Conservation (phyloP, 2,329 filamentous ascomycete genomes). For the Colletotrichum sp. region DNA sequence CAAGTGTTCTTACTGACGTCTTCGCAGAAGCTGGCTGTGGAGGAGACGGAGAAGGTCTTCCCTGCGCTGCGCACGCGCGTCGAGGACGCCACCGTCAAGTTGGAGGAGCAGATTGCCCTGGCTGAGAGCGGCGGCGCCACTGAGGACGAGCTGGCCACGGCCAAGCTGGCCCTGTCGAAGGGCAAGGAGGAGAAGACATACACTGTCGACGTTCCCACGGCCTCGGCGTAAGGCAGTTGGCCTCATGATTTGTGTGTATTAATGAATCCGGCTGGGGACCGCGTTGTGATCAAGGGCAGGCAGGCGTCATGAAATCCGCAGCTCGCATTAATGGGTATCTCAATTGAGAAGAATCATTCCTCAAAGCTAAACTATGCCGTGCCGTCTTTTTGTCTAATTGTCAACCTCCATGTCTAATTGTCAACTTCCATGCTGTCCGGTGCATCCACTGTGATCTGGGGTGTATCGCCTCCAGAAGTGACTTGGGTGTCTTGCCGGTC, state of each 20-base stretch:
- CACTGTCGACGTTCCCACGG: neutral
- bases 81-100: constrained; percentile 69
- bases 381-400: constrained; percentile 17
- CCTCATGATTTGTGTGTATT: neutral
- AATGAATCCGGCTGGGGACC: neutral
- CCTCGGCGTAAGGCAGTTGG: neutral
- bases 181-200: constrained; percentile 45
- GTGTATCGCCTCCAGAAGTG: constrained; percentile 44
- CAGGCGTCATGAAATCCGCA: neutral
- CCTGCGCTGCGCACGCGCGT: constrained; percentile 75
- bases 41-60: constrained; percentile 87
- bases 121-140: constrained; percentile 50
- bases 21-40: constrained; percentile 74
- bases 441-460: constrained; percentile 54
- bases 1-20: neutral
- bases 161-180: constrained; percentile 56
- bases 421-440: constrained; percentile 69
- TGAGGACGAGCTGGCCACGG: constrained; percentile 57
- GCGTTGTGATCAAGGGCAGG: neutral
- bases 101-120: constrained; percentile 79
- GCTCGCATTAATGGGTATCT: constrained; percentile 15
- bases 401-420: constrained; percentile 61
- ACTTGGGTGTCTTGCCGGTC: constrained; percentile 46
- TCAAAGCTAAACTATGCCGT: neutral
- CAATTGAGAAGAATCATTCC: constrained; percentile 10